phyloP scores from a whole-genome alignment of 352 stramenopile genomes.

The Blastocystis sp. region DNA sequence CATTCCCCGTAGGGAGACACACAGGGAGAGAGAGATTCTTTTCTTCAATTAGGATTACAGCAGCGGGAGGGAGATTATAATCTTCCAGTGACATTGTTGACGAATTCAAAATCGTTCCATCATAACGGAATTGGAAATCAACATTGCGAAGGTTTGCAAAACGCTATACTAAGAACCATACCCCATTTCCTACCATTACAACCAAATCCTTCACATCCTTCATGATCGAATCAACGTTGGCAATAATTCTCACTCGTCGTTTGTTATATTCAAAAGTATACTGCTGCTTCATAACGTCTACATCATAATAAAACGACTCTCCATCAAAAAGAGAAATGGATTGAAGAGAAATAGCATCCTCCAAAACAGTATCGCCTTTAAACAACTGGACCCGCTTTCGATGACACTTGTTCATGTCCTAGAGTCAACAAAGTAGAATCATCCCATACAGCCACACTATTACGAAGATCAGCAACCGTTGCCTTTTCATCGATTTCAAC shows the following conservation, averaged over 20 bases:
- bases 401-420: not conserved
- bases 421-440: not conserved
- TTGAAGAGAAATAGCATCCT: not conserved
- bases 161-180: not conserved
- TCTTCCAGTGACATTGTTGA: constrained; percentile 1
- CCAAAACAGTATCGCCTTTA: not conserved
- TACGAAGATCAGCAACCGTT: not conserved
- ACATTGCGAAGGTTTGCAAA: constrained; percentile 14
- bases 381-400: not conserved
- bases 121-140: constrained; percentile 11
- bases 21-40: not conserved
- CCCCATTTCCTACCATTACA: not conserved
- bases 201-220: not conserved
- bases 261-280: constrained; percentile 49
- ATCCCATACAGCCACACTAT: not conserved
- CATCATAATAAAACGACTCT: constrained; percentile 20
- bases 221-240: constrained; percentile 33
- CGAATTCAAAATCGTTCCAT: not conserved
- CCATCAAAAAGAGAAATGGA: not conserved
- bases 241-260: not conserved
- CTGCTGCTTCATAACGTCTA: not conserved
- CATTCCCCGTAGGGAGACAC: constrained; percentile 21
- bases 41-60: constrained; percentile 8
- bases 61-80: not conserved
- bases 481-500: constrained; percentile 17